A percentile compares a stretch with the other conserved stretches of the same genome.
phyloP scores from a whole-genome alignment of 768 basidiomycete species.

The Suillus variegatus region DNA sequence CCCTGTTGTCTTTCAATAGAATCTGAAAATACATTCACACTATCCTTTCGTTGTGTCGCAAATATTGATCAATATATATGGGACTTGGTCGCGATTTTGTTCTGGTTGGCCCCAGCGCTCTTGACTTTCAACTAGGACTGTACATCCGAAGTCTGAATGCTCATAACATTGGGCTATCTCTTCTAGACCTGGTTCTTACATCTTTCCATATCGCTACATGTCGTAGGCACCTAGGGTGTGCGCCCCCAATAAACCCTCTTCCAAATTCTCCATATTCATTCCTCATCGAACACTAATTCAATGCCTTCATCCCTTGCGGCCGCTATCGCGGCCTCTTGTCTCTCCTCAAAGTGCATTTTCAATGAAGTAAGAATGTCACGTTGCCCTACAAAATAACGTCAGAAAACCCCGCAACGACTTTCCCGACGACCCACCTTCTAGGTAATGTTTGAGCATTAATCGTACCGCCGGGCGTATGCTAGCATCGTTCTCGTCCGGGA shows the following conservation, averaged over 20 bases:
- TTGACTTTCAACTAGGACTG: no score
- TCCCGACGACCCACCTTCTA: slow-evolving; percentile 49
- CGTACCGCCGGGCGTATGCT: slow-evolving; percentile 56
- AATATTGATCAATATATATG: no score
- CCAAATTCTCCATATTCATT: neutral
- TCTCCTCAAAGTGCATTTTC: slow-evolving; percentile 47
- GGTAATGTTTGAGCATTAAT: slow-evolving; percentile 67
- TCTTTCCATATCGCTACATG: neutral
- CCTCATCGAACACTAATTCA: slow-evolving; percentile 51
- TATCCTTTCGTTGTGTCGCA: no score
- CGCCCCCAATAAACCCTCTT: neutral
- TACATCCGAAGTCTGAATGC: neutral
- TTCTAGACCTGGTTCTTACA: neutral
- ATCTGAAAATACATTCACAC: no score
- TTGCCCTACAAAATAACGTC: slow-evolving; percentile 46
- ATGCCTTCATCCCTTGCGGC: slow-evolving; percentile 54
- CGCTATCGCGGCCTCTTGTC: slow-evolving; percentile 48
- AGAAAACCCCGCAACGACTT: neutral
- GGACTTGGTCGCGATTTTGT: no score
- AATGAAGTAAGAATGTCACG: slow-evolving; percentile 56
- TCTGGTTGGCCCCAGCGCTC: no score
- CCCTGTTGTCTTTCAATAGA: no score
- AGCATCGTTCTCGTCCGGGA: slow-evolving; percentile 19
- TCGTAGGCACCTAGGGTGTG: neutral
- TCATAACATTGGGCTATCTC: neutral